These are phyloP conservation scores for Penicillium sp. DNA, from an alignment of 2,329 filamentous ascomycete species.

Conservation along the genomic window DNA sequence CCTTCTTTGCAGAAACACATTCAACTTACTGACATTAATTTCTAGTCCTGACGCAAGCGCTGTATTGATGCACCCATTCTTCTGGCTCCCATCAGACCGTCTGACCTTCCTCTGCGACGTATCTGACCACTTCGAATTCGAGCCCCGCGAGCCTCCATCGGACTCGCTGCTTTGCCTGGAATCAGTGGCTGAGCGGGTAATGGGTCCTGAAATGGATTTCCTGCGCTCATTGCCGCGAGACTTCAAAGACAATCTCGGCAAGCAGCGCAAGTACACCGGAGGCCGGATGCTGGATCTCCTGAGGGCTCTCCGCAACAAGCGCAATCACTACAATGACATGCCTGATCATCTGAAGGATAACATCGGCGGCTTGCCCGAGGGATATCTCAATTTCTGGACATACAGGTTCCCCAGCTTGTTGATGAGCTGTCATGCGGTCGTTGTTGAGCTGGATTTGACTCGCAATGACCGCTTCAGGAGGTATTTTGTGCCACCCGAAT, in stretches of 20 bases:
- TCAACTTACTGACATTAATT: background rate
- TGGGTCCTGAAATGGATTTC: slow-evolving; percentile 69
- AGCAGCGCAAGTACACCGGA: slow-evolving; percentile 93
- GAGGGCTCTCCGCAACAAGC: slow-evolving; percentile 89
- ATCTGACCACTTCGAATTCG: slow-evolving; percentile 94
- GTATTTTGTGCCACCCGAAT: slow-evolving; percentile 42
- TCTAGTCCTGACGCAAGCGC: slow-evolving; percentile 66
- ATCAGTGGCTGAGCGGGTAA: slow-evolving; percentile 45
- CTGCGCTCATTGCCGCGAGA: slow-evolving; percentile 70
- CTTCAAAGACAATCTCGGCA: slow-evolving; percentile 86
- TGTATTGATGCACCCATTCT: slow-evolving; percentile 92
- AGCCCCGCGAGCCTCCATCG: slow-evolving; percentile 79
- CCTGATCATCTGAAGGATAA: slow-evolving; percentile 70
- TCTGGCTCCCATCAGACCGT: slow-evolving; percentile 88
- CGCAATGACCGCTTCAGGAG: slow-evolving; percentile 44
- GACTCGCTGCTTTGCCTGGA: slow-evolving; percentile 61
- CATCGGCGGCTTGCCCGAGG: slow-evolving; percentile 74
- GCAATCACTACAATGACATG: slow-evolving; percentile 98
- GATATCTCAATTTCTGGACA: slow-evolving; percentile 83
- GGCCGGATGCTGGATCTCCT: slow-evolving; percentile 79
- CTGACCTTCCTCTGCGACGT: slow-evolving; percentile 93
- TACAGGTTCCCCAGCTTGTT: slow-evolving; percentile 74
- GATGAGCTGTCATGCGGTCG: slow-evolving; percentile 74
- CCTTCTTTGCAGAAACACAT: background rate
- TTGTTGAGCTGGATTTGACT: slow-evolving; percentile 63